phyloP scores from a whole-genome alignment of 306 rosid species.

The Betula pendula region DNA sequence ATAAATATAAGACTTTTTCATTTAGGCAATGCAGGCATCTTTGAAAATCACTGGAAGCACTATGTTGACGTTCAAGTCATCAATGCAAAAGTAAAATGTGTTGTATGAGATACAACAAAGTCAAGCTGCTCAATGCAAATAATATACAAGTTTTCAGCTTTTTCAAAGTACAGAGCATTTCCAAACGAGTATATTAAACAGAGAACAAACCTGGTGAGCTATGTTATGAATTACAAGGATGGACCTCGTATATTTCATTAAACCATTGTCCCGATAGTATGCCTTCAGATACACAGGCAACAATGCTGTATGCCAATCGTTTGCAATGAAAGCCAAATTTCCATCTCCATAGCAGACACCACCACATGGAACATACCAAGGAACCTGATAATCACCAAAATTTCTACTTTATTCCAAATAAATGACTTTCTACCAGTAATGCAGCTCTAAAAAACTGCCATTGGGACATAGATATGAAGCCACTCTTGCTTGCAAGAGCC shows the following conservation, averaged over 20 bases:
- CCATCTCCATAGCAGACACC: slow-evolving; percentile 98
- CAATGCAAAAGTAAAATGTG: background rate
- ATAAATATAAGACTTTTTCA: background rate
- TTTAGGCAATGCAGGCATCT: background rate
- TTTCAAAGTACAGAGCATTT: slow-evolving; percentile 5
- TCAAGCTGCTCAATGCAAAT: background rate
- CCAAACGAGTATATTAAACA: slow-evolving; percentile 6
- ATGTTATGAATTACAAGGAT: slow-evolving; percentile 95
- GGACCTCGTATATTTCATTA: slow-evolving; percentile 80
- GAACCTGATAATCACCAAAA: slow-evolving; percentile 61
- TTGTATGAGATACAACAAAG: background rate
- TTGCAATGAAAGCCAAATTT: slow-evolving; percentile 88
- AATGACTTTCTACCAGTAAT: background rate
- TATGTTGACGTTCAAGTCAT: background rate
- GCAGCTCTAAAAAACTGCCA: background rate
- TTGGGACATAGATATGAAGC: background rate
- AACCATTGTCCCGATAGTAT: slow-evolving; percentile 76
- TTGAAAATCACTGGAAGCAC: background rate
- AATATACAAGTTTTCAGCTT: background rate
- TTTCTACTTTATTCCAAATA: background rate
- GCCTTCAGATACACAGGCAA: slow-evolving; percentile 93
- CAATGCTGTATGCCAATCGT: slow-evolving; percentile 98
- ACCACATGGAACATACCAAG: slow-evolving; percentile 96
- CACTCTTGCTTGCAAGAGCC: background rate
- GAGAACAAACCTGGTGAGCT: slow-evolving; percentile 82